These are phyloP conservation scores for Penicillium paxilli DNA, from an alignment of 495 filamentous ascomycete genomes.

Conservation along the genomic window DNA sequence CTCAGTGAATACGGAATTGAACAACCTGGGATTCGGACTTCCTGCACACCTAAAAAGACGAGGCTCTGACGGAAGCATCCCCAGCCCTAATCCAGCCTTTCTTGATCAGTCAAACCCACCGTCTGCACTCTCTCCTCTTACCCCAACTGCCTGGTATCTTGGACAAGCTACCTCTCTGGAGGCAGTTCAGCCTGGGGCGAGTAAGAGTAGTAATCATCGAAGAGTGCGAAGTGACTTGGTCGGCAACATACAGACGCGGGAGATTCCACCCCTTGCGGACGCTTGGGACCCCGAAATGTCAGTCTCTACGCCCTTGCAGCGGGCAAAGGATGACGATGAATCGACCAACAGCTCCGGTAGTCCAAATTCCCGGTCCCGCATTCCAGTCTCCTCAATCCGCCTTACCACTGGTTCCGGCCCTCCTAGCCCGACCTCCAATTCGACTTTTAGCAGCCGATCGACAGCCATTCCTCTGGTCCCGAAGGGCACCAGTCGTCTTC, in stretches of 20 bases:
- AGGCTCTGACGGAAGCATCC: conserved; percentile 55
- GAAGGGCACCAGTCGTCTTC: conserved; percentile 46
- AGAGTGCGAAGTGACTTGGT: conserved; percentile 49
- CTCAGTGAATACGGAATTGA: conserved; percentile 35
- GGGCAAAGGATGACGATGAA: conserved; percentile 24
- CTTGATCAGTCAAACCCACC: conserved; percentile 42
- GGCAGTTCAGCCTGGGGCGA: conserved; percentile 38
- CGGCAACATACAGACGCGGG: conserved; percentile 17
- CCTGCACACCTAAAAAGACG: conserved; percentile 41
- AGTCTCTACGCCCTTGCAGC: conserved; percentile 36
- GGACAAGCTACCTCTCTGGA: conserved; percentile 49
- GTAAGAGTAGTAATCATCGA: conserved; percentile 38
- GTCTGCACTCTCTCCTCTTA: conserved; percentile 44
- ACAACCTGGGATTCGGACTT: conserved; percentile 41
- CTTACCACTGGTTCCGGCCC: conserved; percentile 46
- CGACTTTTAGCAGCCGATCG: conserved; percentile 41
- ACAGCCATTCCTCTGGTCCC: conserved; percentile 36
- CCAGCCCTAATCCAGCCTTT: conserved; percentile 52
- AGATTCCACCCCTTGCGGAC: conserved; percentile 29
- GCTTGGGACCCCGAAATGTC: conserved; percentile 40
- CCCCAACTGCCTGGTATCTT: conserved; percentile 58
- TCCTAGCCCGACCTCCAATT: conserved; percentile 44
- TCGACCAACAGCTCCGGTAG: conserved; percentile 16
- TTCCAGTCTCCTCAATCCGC: conserved; percentile 55
- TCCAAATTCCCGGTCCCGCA: conserved; percentile 56